These are phyloP conservation scores for Nicotiana undulata DNA, from an alignment of 257 asterid species.

Conservation along the genomic window DNA sequence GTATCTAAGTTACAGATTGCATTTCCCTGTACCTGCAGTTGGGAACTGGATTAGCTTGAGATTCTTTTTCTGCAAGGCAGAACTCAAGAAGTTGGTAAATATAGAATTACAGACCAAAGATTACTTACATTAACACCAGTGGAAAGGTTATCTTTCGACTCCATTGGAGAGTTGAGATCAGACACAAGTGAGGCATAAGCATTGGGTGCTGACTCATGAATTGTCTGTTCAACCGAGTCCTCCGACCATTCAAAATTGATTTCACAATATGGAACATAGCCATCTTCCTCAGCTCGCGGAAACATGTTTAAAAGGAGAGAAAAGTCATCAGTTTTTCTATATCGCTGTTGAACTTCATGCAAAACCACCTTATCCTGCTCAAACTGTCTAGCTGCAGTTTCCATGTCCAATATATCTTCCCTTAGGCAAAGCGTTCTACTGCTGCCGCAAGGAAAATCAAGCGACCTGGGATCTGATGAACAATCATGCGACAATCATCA, in stretches of 20 bases:
- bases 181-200: constrained; percentile 23
- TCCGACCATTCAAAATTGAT: constrained; percentile 21
- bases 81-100: background rate
- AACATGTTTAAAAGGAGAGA: constrained; percentile 35
- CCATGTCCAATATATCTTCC: constrained; percentile 65
- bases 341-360: constrained; percentile 44
- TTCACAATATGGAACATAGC: constrained; percentile 58
- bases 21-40: constrained; percentile 27
- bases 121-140: constrained; percentile 23
- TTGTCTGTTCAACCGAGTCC: constrained; percentile 4
- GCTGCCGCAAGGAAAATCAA: constrained; percentile 54
- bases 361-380: constrained; percentile 54
- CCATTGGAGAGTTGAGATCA: constrained; percentile 6
- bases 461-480: constrained; percentile 48
- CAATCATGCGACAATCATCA: constrained; percentile 10
- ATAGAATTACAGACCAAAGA: background rate
- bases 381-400: constrained; percentile 69
- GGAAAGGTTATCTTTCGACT: constrained; percentile 19
- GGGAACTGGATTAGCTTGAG: constrained; percentile 5
- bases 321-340: constrained; percentile 37
- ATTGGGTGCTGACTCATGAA: background rate
- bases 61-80: background rate
- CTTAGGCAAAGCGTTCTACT: constrained; percentile 44
- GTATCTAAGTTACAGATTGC: constrained; percentile 17
- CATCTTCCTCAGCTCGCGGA: constrained; percentile 39